A percentile compares a stretch with the other conserved stretches of the same genome.
These are phyloP conservation scores for Penicillium sp. DNA, from an alignment of 2,329 filamentous ascomycete genomes.

Conservation along the genomic window DNA sequence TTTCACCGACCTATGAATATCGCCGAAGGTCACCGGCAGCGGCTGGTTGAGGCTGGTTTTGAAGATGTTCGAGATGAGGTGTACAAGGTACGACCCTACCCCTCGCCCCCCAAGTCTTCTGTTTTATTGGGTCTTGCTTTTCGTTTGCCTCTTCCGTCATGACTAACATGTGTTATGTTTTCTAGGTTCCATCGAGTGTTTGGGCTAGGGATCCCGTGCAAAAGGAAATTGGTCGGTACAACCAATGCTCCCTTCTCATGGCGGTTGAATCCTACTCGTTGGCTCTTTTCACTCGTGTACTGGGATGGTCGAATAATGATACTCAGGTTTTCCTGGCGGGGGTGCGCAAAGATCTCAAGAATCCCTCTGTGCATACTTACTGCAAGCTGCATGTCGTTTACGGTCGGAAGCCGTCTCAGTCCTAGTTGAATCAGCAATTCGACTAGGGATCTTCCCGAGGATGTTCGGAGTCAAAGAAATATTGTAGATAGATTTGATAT, in stretches of 20 bases:
- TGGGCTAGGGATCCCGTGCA: slow-evolving; percentile 51
- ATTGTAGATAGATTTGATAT: neutral
- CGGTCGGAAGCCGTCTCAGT: slow-evolving; percentile 35
- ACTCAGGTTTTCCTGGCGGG: slow-evolving; percentile 40
- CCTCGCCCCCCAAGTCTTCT: neutral
- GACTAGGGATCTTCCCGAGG: slow-evolving; percentile 6
- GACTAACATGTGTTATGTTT: neutral
- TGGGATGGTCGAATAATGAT: slow-evolving; percentile 39
- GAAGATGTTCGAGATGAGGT: slow-evolving; percentile 50
- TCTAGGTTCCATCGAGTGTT: slow-evolving; percentile 46
- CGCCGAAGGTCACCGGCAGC: slow-evolving; percentile 38
- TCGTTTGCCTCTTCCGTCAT: neutral
- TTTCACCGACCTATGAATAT: slow-evolving; percentile 38
- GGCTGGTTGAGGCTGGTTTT: slow-evolving; percentile 55
- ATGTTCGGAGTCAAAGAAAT: neutral
- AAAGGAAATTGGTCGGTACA: slow-evolving; percentile 42
- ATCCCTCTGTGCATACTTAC: slow-evolving; percentile 40
- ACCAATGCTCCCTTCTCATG: slow-evolving; percentile 32
- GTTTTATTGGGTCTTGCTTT: neutral
- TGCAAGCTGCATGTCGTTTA: slow-evolving; percentile 33
- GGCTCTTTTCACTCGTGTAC: slow-evolving; percentile 32
- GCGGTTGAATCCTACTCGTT: slow-evolving; percentile 33
- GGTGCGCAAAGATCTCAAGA: slow-evolving; percentile 39
- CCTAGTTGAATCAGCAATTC: slow-evolving; percentile 27
- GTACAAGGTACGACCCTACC: slow-evolving; percentile 36